These are phyloP conservation scores for Chaetoscypha palmicola DNA, from an alignment of 2,329 filamentous ascomycete species.

Conservation along the genomic window DNA sequence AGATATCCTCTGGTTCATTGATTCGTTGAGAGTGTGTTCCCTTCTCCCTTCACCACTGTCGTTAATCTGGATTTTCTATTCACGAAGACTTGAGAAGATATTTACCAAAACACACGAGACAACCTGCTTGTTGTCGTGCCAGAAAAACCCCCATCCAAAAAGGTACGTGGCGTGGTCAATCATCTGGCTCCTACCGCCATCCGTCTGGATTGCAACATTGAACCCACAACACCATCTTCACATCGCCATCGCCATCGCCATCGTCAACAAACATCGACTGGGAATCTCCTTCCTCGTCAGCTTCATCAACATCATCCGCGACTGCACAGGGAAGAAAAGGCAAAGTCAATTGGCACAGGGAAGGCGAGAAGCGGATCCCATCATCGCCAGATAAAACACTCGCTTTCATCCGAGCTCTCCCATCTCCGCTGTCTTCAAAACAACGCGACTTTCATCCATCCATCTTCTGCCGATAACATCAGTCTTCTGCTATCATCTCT, in stretches of 20 bases:
- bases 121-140: neutral
- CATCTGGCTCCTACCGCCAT: neutral
- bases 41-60: conserved; percentile 22
- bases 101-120: neutral
- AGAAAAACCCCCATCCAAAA: neutral
- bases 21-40: conserved; percentile 13
- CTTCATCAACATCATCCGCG: too few relatives aligned
- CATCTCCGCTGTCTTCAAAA: conserved; percentile 6
- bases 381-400: neutral
- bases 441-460: conserved; percentile 10
- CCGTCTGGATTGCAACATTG: neutral
- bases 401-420: conserved; percentile 1
- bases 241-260: neutral
- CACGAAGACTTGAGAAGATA: conserved; percentile 2
- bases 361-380: neutral
- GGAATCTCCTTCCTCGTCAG: too few relatives aligned
- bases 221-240: neutral
- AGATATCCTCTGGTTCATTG: conserved; percentile 11
- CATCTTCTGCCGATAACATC: conserved; percentile 8
- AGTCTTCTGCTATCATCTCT: conserved; percentile 11
- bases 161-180: neutral
- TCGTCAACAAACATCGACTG: neutral
- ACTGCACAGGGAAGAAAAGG: neutral
- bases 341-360: neutral
- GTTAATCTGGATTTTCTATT: conserved; percentile 17